Conservation (phyloP, 768 basidiomycete genomes). For the Pleurotus pulmonarius region DNA sequence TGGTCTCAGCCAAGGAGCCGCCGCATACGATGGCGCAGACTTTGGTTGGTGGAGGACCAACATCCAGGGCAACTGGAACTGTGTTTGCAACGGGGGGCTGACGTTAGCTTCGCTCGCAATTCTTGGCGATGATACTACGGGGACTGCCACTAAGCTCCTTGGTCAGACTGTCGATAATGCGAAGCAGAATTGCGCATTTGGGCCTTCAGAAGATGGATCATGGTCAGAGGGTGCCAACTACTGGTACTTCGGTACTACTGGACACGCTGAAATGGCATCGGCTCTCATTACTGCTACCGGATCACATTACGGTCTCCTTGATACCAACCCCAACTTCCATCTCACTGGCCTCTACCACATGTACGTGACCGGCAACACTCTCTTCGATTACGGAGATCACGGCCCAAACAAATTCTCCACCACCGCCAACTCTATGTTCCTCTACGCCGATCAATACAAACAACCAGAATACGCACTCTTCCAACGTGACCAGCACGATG, state of each 20-base stretch:
- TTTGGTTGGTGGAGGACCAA: constrained; percentile 79
- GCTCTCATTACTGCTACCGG: constrained; percentile 85
- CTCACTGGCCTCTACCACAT: constrained; percentile 87
- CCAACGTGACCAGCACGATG: constrained; percentile 88
- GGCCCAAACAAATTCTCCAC: constrained; percentile 95
- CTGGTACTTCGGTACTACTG: constrained; percentile 94
- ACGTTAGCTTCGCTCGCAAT: constrained; percentile 90
- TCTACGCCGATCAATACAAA: constrained; percentile 69
- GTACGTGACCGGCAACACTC: constrained; percentile 77
- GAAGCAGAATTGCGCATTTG: constrained; percentile 67
- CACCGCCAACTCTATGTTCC: constrained; percentile 85
- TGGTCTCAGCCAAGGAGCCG: constrained; percentile 68
- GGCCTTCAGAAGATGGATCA: constrained; percentile 68
- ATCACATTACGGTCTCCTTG: constrained; percentile 69
- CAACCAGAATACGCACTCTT: constrained; percentile 75
- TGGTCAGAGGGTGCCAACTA: constrained; percentile 95
- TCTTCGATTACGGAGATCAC: constrained; percentile 82
- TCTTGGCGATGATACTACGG: constrained; percentile 75
- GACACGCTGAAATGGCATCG: constrained; percentile 84
- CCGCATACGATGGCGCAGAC: constrained; percentile 40
- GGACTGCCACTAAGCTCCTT: constrained; percentile 65
- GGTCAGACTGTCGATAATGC: constrained; percentile 71
- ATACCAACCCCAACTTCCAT: constrained; percentile 64
- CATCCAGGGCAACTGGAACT: constrained; percentile 95
- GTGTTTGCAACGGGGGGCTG: constrained; percentile 90